phyloP scores from a whole-genome alignment of 345 rosid genomes.

The Microcos paniculata region DNA sequence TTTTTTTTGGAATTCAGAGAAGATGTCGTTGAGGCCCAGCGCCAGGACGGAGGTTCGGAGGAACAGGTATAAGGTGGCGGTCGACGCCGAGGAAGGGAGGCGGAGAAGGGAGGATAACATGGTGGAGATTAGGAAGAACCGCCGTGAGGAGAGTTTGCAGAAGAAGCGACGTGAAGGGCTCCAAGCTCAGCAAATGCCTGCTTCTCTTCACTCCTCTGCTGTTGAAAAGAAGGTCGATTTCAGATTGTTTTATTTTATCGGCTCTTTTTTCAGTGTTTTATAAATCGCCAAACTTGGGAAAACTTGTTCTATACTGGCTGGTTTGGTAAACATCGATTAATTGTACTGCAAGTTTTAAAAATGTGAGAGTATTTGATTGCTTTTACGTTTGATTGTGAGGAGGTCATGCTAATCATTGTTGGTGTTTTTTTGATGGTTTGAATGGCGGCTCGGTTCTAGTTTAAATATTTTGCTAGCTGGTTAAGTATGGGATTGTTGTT shows the following conservation, averaged over 20 bases:
- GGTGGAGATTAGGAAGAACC: conserved; percentile 31
- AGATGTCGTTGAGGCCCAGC: conserved; percentile 32
- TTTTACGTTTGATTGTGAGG: background rate
- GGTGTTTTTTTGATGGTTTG: background rate
- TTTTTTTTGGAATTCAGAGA: background rate
- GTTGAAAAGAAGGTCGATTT: conserved; percentile 55
- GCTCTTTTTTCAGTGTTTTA: background rate
- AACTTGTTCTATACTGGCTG: background rate
- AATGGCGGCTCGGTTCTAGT: background rate
- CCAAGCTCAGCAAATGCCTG: conserved; percentile 27
- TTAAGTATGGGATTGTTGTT: background rate
- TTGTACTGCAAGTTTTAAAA: background rate
- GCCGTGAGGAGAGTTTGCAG: conserved; percentile 26
- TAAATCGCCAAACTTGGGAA: background rate
- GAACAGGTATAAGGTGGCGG: conserved; percentile 25
- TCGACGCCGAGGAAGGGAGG: conserved; percentile 30
- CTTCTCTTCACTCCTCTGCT: conserved; percentile 43
- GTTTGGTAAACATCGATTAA: background rate
- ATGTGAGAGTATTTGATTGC: background rate
- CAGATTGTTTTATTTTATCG: background rate
- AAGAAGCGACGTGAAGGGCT: conserved; percentile 29
- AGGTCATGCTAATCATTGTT: background rate
- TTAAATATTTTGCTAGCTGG: background rate
- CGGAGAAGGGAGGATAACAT: conserved; percentile 28
- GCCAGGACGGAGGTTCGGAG: conserved; percentile 21